phyloP scores from a whole-genome alignment of 441 rosid species.

The Daphne laureola region DNA sequence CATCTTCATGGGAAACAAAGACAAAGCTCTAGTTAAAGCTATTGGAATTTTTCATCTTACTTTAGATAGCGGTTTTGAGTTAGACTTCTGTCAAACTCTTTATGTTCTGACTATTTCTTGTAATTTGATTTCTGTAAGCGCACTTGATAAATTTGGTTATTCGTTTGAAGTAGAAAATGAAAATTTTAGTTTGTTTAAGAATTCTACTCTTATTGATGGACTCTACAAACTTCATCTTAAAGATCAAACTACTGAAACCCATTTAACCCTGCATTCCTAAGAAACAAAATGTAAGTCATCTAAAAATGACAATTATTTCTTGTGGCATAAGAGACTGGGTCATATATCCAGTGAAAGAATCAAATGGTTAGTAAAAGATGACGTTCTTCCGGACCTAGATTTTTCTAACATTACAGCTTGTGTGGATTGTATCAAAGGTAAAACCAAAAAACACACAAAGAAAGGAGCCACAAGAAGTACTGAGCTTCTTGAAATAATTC shows the following conservation, averaged over 20 bases:
- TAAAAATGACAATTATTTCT: too few species aligned
- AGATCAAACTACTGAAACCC: too few species aligned
- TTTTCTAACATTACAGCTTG: not conserved
- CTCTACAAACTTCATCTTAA: conserved; percentile 1
- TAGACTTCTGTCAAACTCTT: conserved; percentile 1
- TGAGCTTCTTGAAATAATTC: conserved; percentile 8
- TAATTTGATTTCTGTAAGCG: not conserved
- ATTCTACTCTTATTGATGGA: not conserved
- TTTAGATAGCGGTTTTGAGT: conserved; percentile 4
- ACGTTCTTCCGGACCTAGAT: not conserved
- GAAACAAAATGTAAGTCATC: too few species aligned
- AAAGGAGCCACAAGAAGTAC: conserved; percentile 9
- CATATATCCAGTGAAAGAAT: not conserved
- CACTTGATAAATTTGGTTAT: conserved; percentile 7
- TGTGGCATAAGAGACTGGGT: not conserved
- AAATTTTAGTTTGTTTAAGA: conserved; percentile 6
- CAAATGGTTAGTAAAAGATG: not conserved
- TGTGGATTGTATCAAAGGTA: conserved; percentile 13
- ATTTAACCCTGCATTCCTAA: too few species aligned
- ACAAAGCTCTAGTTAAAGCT: not conserved
- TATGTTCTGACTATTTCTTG: conserved; percentile 5
- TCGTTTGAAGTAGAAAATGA: conserved; percentile 2
- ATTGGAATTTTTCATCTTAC: conserved; percentile 7
- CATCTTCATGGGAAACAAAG: not conserved
- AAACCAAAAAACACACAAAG: conserved; percentile 6